These are phyloP conservation scores for Rheum nobile DNA, from an alignment of 148 eudicot genomes.

Conservation along the genomic window DNA sequence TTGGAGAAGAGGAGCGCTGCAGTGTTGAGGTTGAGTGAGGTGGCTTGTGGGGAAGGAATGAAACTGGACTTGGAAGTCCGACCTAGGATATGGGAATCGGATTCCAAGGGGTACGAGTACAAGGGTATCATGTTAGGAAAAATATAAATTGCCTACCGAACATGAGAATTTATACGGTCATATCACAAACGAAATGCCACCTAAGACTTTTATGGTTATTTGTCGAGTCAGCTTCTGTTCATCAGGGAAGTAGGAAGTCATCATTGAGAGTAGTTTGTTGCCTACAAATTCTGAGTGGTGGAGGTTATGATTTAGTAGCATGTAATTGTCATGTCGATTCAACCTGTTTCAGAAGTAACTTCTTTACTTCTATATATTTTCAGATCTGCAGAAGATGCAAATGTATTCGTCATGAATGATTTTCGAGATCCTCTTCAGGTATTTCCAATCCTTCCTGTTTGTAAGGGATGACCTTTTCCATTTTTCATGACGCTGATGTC, in stretches of 20 bases:
- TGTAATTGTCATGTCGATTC: background rate
- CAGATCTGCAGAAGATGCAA: slow-evolving; percentile 94
- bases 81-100: background rate
- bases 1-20: background rate
- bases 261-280: background rate
- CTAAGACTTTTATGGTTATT: background rate
- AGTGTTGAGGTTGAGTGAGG: background rate
- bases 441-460: background rate
- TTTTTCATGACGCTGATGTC: background rate
- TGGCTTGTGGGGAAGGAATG: background rate
- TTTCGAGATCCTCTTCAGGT: slow-evolving; percentile 93
- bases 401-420: slow-evolving; percentile 81
- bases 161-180: background rate
- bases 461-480: background rate
- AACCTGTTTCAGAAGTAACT: background rate
- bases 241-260: background rate
- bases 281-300: background rate
- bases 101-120: background rate
- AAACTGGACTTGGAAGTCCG: background rate
- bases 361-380: slow-evolving; percentile 8
- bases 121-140: background rate
- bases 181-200: background rate
- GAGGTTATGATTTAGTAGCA: background rate
- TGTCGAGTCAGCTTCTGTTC: background rate
- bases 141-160: background rate